Evolutionary conservation across 306 rosid species (phyloP).

Genomic region (Castanea sativa): DNA sequence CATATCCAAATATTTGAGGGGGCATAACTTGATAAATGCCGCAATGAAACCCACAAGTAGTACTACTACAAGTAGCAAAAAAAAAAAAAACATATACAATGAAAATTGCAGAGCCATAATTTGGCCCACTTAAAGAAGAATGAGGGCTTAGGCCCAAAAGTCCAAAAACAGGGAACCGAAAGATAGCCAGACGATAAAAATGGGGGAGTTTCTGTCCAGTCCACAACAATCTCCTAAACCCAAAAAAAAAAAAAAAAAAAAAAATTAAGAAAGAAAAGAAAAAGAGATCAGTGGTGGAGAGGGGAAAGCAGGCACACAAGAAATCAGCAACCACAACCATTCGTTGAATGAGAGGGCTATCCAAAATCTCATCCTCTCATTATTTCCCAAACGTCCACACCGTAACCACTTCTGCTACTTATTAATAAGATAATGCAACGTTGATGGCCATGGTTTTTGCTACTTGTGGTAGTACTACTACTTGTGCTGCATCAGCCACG

Average conservation of each 20-base stretch:
- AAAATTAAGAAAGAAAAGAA: no score
- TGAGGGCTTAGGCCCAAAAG: constrained; percentile 24
- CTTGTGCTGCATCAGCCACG: no score
- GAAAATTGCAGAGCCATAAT: background rate
- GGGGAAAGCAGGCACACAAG: background rate
- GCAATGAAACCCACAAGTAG: background rate
- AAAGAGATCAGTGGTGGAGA: no score
- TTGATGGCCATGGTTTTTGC: no score
- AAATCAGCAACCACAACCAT: constrained; percentile 57
- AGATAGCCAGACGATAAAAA: constrained; percentile 22
- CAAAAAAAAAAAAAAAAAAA: no score
- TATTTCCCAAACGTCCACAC: constrained; percentile 46
- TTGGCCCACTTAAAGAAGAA: background rate
- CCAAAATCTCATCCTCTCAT: constrained; percentile 78
- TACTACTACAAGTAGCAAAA: background rate
- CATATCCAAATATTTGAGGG: no score
- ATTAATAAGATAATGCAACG: no score
- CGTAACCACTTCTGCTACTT: constrained; percentile 7
- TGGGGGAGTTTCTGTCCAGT: background rate
- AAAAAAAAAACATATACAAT: background rate
- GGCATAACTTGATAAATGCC: background rate
- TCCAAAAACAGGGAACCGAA: constrained; percentile 1
- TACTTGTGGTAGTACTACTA: no score
- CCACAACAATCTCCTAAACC: no score
- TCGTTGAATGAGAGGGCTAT: constrained; percentile 55